phyloP scores from a whole-genome alignment of 2,329 filamentous ascomycete genomes.

The Tetracladium maxilliforme region DNA sequence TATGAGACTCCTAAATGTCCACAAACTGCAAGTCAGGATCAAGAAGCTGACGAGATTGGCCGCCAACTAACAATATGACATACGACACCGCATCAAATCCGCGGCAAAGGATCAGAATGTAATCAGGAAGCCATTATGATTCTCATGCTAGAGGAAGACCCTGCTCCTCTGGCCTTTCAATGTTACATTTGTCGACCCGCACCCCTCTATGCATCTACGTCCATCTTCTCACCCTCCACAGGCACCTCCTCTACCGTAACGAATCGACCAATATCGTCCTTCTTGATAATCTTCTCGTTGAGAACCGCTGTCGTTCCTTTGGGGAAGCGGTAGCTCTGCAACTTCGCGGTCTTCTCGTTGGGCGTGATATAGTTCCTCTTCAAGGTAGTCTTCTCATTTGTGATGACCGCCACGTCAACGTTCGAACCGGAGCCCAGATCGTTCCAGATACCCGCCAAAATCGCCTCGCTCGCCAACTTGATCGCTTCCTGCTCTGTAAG shows the following conservation, averaged over 20 bases:
- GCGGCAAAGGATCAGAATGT: too few relatives aligned
- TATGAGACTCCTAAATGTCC: too few relatives aligned
- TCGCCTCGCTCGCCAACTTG: conserved; percentile 70
- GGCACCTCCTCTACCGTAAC: conserved; percentile 78
- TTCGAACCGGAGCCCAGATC: conserved; percentile 94
- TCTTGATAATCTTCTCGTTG: conserved; percentile 91
- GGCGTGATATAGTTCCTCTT: conserved; percentile 87
- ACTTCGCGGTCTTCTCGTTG: conserved; percentile 81
- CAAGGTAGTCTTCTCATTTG: conserved; percentile 84
- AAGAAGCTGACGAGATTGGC: too few relatives aligned
- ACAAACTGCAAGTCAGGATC: too few relatives aligned
- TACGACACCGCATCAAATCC: too few relatives aligned
- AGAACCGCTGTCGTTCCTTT: conserved; percentile 90
- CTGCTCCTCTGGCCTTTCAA: too few relatives aligned
- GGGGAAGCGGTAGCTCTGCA: conserved; percentile 82
- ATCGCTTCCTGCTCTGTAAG: conserved; percentile 71
- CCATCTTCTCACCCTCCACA: conserved; percentile 55
- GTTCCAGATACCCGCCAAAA: conserved; percentile 96
- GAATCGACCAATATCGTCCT: conserved; percentile 87
- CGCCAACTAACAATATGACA: too few relatives aligned
- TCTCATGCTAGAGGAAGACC: too few relatives aligned
- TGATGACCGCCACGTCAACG: conserved; percentile 93
- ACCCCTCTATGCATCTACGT: conserved; percentile 41
- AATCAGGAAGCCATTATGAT: too few relatives aligned
- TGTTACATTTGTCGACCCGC: too few relatives aligned